phyloP scores from a whole-genome alignment of 257 asterid genomes.

The Nyctanthes arbortristis region DNA sequence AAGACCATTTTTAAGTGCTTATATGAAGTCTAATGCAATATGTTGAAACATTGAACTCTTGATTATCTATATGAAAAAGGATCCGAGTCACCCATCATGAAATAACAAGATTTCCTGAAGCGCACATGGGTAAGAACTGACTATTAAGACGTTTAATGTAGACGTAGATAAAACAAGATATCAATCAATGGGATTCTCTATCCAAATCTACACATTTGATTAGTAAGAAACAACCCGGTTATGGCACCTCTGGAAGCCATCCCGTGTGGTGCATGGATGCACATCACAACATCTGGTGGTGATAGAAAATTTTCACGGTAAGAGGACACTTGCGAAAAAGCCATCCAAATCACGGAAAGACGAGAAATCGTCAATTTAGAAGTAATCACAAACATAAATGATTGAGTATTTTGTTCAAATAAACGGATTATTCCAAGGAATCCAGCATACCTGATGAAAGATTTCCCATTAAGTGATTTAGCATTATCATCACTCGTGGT shows the following conservation, averaged over 20 bases:
- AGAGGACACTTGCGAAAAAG: conserved; percentile 9
- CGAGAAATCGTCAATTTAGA: background rate
- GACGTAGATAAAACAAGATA: background rate
- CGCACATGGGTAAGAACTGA: too few species aligned
- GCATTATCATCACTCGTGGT: conserved; percentile 45
- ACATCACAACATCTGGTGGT: too few species aligned
- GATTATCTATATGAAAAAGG: background rate
- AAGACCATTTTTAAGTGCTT: background rate
- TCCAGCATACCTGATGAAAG: conserved; percentile 73
- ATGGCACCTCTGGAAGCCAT: too few species aligned
- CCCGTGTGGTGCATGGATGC: too few species aligned
- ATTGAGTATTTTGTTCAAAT: background rate
- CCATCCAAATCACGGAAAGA: conserved; percentile 18
- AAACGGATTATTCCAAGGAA: background rate
- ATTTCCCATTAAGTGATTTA: conserved; percentile 81
- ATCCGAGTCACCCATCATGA: background rate
- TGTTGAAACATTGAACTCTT: background rate
- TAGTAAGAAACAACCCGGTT: background rate
- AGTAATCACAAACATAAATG: background rate
- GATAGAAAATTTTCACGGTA: background rate
- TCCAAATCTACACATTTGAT: background rate
- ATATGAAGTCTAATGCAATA: too few species aligned
- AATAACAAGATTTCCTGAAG: background rate
- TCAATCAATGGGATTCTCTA: conserved; percentile 3
- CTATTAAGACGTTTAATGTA: background rate